Evolutionary conservation across 2,329 filamentous ascomycete species (phyloP), one percentile per base, ranked within the genome.

Genomic region (Juglanconis oblonga): DNA sequence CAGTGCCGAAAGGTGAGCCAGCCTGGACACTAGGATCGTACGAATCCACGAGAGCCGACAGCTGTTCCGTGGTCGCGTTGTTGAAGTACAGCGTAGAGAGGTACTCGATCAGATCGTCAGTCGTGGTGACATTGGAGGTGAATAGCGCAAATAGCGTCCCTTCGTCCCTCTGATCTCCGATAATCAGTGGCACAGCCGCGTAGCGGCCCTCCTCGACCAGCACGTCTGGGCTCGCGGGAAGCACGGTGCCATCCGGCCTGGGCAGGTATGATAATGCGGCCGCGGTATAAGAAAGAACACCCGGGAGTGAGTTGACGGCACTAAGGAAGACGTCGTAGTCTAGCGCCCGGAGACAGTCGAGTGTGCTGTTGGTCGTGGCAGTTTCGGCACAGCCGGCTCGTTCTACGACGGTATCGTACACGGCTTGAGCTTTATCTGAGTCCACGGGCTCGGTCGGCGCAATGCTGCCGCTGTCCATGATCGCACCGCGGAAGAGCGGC

Each of bases 121-220:
- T 84, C 1, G 80, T 88, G 9, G 84, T 89, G 53, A 93, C 75
- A 70, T 92, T 91, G 38, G 73, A 69, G 64, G 90, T 88, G 71
- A 88, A 87, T 38, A 93, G 77, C 5, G 86, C 79, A 69, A 93
- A 91, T 2, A 93, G 72, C 0, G 90, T 91, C 17, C 90, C 89
- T 72, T 94, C 90, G 69, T 94, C 90, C 76, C 93, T 89, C 72
- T 92, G 88, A 68, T 91, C 83, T 47, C 90, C 89, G 45, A 89
- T 81, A 64, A 81, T 81, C 74, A 79, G 76, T 36, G 79, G 79
- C 1, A 81, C 79, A 1, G 76, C 73, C 31, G 79, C 71, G 62
- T 80, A 80, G 6, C 79, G 79, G 13, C 87, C 85, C 0, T 70
- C 67, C 3, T 66, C 58, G 2, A 81, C 74, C 4, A 90, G 75